These are phyloP conservation scores for Cystobasidium ongulense DNA, from an alignment of 768 basidiomycete species.

Conservation along the genomic window DNA sequence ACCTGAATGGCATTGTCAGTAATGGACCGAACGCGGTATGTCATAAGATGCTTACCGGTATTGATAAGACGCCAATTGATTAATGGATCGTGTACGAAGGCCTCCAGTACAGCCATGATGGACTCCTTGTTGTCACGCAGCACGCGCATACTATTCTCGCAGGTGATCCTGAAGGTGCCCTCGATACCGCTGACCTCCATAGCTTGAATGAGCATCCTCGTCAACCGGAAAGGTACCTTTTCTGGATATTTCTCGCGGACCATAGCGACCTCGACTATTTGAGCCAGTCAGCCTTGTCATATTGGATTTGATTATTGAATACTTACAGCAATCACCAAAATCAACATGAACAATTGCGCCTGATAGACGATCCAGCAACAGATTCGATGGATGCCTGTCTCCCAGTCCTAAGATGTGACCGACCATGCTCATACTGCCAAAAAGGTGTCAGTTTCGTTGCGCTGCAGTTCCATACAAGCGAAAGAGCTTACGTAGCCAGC, in stretches of 20 bases:
- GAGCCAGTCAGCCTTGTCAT: background rate
- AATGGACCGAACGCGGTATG: background rate
- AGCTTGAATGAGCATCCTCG: constrained; percentile 94
- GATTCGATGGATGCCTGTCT: constrained; percentile 94
- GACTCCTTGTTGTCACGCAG: constrained; percentile 95
- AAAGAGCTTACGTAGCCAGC: constrained; percentile 62
- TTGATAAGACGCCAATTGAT: constrained; percentile 55
- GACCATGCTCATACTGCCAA: constrained; percentile 47
- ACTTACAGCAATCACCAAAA: constrained; percentile 77
- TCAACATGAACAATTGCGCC: constrained; percentile 96
- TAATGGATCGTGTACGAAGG: constrained; percentile 95
- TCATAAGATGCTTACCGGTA: background rate
- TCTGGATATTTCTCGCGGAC: constrained; percentile 75
- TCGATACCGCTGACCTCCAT: constrained; percentile 99
- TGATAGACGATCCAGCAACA: constrained; percentile 79
- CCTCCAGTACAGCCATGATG: constrained; percentile 96
- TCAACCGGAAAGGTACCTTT: constrained; percentile 94
- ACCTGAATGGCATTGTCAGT: background rate
- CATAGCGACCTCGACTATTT: constrained; percentile 41
- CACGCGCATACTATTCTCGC: constrained; percentile 63
- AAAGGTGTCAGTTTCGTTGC: background rate
- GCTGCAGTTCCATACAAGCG: background rate
- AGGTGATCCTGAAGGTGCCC: constrained; percentile 74
- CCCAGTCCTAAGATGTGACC: constrained; percentile 94
- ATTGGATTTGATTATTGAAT: constrained; percentile 54